phyloP scores from a whole-genome alignment of 2,329 filamentous ascomycete species.

The Botrytis fragariae region DNA sequence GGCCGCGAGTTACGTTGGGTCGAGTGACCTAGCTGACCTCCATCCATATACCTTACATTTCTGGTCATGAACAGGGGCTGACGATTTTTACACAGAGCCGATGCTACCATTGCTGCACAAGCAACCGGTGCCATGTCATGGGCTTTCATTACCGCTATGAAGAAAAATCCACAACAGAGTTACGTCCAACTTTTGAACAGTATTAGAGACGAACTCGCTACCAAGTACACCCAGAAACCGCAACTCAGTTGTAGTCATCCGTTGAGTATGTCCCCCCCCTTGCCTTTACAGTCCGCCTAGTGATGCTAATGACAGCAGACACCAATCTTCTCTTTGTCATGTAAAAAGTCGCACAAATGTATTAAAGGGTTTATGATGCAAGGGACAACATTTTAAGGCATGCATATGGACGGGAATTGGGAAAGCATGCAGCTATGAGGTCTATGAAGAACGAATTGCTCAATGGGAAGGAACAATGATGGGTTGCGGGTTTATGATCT shows the following conservation, averaged over 20 bases:
- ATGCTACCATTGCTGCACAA: constrained; percentile 78
- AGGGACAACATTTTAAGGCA: constrained; percentile 3
- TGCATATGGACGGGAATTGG: background rate
- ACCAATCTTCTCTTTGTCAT: constrained; percentile 63
- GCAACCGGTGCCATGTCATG: constrained; percentile 98
- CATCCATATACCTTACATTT: background rate
- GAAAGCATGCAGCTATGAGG: background rate
- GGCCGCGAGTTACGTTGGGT: constrained; percentile 39
- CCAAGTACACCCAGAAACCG: constrained; percentile 90
- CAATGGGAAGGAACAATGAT: background rate
- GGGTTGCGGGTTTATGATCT: background rate
- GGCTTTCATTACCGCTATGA: constrained; percentile 89
- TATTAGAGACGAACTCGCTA: constrained; percentile 82
- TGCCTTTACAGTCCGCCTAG: constrained; percentile 1
- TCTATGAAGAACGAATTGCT: background rate
- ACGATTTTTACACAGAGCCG: constrained; percentile 58
- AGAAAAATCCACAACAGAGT: constrained; percentile 91
- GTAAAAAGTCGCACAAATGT: constrained; percentile 40
- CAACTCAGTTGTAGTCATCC: constrained; percentile 96
- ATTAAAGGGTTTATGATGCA: constrained; percentile 12
- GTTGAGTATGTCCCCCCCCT: constrained; percentile 59
- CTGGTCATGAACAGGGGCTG: constrained; percentile 3
- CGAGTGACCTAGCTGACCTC: constrained; percentile 22
- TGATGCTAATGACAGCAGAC: constrained; percentile 43
- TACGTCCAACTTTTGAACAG: constrained; percentile 95